These are phyloP conservation scores for Podaxis carcinomalis DNA, from an alignment of 768 basidiomycete species.

Conservation along the genomic window DNA sequence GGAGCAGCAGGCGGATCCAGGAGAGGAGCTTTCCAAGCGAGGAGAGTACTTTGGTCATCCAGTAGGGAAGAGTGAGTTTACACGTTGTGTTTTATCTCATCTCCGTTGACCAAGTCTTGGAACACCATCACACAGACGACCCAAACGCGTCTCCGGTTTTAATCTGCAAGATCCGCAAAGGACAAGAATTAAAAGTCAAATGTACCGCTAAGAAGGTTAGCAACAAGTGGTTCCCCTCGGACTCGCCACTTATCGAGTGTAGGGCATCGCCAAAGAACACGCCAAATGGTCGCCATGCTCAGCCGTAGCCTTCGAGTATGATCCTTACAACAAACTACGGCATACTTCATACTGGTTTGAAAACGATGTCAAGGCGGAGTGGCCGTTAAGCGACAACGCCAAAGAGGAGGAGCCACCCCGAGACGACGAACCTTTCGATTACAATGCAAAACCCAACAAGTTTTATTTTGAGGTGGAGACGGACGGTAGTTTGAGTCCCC, in stretches of 20 bases:
- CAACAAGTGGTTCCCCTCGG: conserved; percentile 11
- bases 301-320: conserved; percentile 95
- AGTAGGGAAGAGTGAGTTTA: conserved; percentile 70
- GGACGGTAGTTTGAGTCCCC: conserved; percentile 83
- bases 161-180: conserved; percentile 89
- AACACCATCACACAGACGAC: conserved; percentile 43
- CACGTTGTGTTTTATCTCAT: background rate
- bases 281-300: conserved; percentile 99
- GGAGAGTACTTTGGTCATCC: conserved; percentile 75
- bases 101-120: conserved; percentile 8
- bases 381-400: conserved; percentile 89
- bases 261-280: conserved; percentile 98
- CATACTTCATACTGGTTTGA: conserved; percentile 98
- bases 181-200: conserved; percentile 80
- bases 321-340: conserved; percentile 94
- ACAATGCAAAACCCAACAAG: conserved; percentile 77
- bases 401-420: conserved; percentile 76
- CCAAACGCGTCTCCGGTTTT: conserved; percentile 64
- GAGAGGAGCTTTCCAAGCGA: conserved; percentile 74
- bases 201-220: conserved; percentile 93
- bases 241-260: conserved; percentile 8
- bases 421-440: conserved; percentile 85
- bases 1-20: conserved; percentile 38
- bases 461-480: conserved; percentile 97
- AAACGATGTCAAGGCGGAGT: conserved; percentile 73